Evolutionary conservation across 139 green algal genomes (phyloP), one percentile per base, ranked within the genome.

Genomic region (Chlorella sp.): DNA sequence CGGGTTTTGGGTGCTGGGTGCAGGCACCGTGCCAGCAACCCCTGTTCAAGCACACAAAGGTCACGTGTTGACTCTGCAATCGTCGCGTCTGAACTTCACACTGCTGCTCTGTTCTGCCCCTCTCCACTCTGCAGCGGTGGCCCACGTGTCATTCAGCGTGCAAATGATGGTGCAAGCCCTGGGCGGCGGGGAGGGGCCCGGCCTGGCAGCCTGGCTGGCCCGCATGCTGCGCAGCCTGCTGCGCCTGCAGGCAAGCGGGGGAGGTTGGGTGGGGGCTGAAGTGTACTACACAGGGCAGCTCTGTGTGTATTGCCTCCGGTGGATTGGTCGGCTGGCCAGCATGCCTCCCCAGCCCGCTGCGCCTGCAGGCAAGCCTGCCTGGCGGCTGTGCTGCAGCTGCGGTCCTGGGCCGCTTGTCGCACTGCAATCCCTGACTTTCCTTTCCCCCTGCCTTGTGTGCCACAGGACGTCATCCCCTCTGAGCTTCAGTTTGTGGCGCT

Each of bases 141-240:
- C 75, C 5, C 57, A 56, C 16, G 75, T 82, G 7, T 34, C n/a
- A 38, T 82, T 82, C 57, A 60, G 23, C 25, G 75, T 82, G 21
- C 56, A 82, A 32, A 41, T 72, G 75, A 71, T 82, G 75, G 51
- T 71, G 44, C 79, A 79, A n/a, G 86, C 83, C 4, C 41, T 93
- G 56, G 64, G 85, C 0, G 71, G 69, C 34, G 89, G 90, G 6
- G 89, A 93, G 44, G 79, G 78, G 4, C 72, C 78, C 9, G 36
- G 18, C 0, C 78, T 96, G 81, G 79, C 88, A 20, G 75, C 90
- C 60, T 72, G 89, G 64, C 83, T 97, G 70, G 78, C 94, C 36
- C 71, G 57, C 25, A 72, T 96, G 80, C 90, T 98, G 84, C 89
- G 89, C 25, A 83, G 87, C 39, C 80, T 98, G 69, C 88, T 98